Percentiles rank a stretch among this genome's conserved stretches.
Evolutionary conservation across 352 stramenopile species (phyloP).

Genomic region (Phytophthora citrophthora): DNA sequence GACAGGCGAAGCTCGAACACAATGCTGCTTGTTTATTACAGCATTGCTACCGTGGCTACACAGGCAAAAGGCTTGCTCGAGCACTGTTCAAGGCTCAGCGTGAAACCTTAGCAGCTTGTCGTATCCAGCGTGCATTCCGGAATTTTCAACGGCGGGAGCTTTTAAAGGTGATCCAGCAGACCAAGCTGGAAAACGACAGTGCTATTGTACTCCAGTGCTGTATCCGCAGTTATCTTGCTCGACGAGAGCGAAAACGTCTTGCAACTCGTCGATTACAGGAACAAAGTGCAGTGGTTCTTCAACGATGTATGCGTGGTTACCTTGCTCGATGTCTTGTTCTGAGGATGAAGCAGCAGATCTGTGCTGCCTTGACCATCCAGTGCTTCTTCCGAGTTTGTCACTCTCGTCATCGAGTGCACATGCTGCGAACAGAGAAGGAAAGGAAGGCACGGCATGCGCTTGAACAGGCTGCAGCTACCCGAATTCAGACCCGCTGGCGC

Average conservation of each 20-base stretch:
- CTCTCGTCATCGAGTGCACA: slow-evolving; percentile 45
- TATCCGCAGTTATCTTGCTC: slow-evolving; percentile 57
- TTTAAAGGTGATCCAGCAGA: slow-evolving; percentile 64
- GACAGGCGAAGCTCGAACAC: slow-evolving; percentile 52
- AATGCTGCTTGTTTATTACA: slow-evolving; percentile 60
- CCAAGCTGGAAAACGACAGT: slow-evolving; percentile 64
- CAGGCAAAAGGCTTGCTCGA: slow-evolving; percentile 65
- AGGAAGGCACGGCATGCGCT: slow-evolving; percentile 23
- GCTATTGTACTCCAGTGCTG: slow-evolving; percentile 63
- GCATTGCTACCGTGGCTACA: slow-evolving; percentile 81
- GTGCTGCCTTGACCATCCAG: slow-evolving; percentile 66
- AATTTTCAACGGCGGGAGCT: slow-evolving; percentile 67
- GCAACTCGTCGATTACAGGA: slow-evolving; percentile 12
- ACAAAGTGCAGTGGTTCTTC: slow-evolving; percentile 48
- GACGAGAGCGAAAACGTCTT: slow-evolving; percentile 47
- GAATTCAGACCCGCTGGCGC: slow-evolving; percentile 64
- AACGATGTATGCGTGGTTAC: slow-evolving; percentile 56
- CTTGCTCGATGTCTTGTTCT: slow-evolving; percentile 45
- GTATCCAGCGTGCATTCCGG: slow-evolving; percentile 75
- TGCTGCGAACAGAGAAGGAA: slow-evolving; percentile 48
- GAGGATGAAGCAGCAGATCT: slow-evolving; percentile 33
- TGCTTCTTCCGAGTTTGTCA: slow-evolving; percentile 48
- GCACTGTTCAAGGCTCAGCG: slow-evolving; percentile 72
- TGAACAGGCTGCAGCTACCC: slow-evolving; percentile 44
- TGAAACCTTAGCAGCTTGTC: slow-evolving; percentile 57